Base-by-base conservation (phyloP, 192 early-diverging fungal species). In the Backusella australiensis region DNA sequence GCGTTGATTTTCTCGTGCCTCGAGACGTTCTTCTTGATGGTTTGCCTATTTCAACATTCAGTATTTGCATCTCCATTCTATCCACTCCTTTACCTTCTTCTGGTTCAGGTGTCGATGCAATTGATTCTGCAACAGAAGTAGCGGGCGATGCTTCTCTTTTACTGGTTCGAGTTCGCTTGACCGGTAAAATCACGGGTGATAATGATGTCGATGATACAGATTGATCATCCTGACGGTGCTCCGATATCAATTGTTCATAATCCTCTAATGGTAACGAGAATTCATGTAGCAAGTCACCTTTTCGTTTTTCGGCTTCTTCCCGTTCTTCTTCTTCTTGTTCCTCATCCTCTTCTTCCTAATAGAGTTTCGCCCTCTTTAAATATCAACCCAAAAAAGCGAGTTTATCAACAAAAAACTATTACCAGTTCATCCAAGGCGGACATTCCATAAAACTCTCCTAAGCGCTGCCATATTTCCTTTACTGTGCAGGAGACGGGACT, bases 51-150 rank as follows among this genome's bases (percentile, higher is more conserved):
- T 3, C 32, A 32, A 32, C 1, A 14, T 63, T 12, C 11, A 63
- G 3, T 14, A 41, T 39, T 23, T n/a, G 29, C 19, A n/a, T 36
- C 19, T 68, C 34, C 38, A n/a, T 68, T 19, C 35, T 9, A 19
- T n/a, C 36, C 8, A 15, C 0, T 21, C 53, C 44, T 2, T 74
- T 82, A 88, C 86, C 73, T 56, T 88, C 86, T 56, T 88, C 86
- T 42, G 85, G 84, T 9, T 87, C 86, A 11, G 86, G 84, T 32
- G 86, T 86, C 0, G 86, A 86, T 1, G 86, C 81, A 67, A 77
- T 81, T 0, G 86, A 88, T 29, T 82, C 84, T 4, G 81, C 77
- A 5, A 83, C 77, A 1, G 86, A 84, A 2, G 80, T 77, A 8
- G 86, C 81, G 6, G 85, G 86, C 0, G 86, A 88, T 26, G 77